Evolutionary conservation across 192 early-diverging fungal genomes (phyloP).

Genomic region (Diversispora eburnea): DNA sequence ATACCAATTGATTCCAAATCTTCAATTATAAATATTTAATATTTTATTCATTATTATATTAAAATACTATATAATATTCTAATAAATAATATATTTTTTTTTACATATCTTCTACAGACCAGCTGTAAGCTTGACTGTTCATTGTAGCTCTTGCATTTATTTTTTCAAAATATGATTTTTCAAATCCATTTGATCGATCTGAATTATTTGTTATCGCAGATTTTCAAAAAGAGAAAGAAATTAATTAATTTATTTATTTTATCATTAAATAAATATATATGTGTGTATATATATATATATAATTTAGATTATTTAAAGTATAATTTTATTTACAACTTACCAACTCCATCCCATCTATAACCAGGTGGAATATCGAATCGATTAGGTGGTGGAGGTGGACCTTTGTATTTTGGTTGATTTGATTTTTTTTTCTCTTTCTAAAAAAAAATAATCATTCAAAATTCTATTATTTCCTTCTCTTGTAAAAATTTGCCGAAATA

Average conservation of each 20-base stretch:
- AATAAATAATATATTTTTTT: not conserved
- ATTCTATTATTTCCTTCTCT: not conserved
- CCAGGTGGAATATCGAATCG: conserved; percentile 61
- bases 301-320: not conserved
- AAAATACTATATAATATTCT: no score
- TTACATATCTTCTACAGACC: conserved; percentile 65
- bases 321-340: conserved; percentile 35
- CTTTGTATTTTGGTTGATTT: conserved; percentile 52
- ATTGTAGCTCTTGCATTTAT: conserved; percentile 32
- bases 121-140: conserved; percentile 51
- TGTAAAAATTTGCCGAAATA: not conserved
- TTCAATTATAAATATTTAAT: no score
- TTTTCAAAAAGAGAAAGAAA: not conserved
- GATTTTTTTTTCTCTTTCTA: conserved; percentile 42
- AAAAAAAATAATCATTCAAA: not conserved
- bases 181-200: conserved; percentile 62
- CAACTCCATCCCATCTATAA: conserved; percentile 67
- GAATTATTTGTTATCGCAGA: conserved; percentile 1
- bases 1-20: no score
- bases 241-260: no score
- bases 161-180: conserved; percentile 48
- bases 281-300: not conserved
- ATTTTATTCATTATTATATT: no score
- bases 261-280: conserved; percentile 5
- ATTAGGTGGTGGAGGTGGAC: conserved; percentile 57